Evolutionary conservation across 257 asterid species (phyloP), one percentile per base, ranked within the genome.

Genomic region (Solanum clarkiae): DNA sequence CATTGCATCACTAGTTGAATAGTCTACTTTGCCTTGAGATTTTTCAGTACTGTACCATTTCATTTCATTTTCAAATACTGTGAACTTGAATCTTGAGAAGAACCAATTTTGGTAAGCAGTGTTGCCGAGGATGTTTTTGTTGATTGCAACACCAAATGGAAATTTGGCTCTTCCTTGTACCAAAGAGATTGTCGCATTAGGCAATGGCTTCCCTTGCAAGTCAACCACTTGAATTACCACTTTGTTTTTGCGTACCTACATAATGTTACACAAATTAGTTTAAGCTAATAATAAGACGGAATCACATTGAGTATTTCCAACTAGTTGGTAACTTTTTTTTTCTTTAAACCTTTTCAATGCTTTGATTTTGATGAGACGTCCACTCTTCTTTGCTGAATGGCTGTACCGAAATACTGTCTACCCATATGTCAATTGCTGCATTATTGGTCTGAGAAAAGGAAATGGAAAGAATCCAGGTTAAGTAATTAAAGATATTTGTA

Each of bases 61-160:
- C 85, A 93, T 91, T 71, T 93, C 97, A 70, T 93, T 88, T 26
- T 93, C 95, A 65, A 92, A 92, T 3, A 89, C 93, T 1, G 93
- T 91, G 22, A 86, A 90, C 8, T 92, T 92, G 87, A 93, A 93
- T 81, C 95, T 84, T 79, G 91, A 90, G 0, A 82, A 69, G 68
- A 93, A 92, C 97, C 94, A 93, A 60, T 85, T 85, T 92, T 92
- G 89, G 29, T 51, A 86, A 44, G 57, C 85, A 36, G 22, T 54
- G 22, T 86, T 86, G 26, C 26, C 26, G 1, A 88, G 44, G 75
- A 88, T 84, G 71, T 53, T 53, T 51, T 36, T 55, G 42, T 65
- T 88, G 0, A 88, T n/a, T 8, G 90, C 90, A 20, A 71, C 69
- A 49, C 90, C 90, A 44, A 88, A 85, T 65, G 88, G 88, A 15